Conservation (phyloP, 257 asterid genomes). For the Scutellaria minor region DNA sequence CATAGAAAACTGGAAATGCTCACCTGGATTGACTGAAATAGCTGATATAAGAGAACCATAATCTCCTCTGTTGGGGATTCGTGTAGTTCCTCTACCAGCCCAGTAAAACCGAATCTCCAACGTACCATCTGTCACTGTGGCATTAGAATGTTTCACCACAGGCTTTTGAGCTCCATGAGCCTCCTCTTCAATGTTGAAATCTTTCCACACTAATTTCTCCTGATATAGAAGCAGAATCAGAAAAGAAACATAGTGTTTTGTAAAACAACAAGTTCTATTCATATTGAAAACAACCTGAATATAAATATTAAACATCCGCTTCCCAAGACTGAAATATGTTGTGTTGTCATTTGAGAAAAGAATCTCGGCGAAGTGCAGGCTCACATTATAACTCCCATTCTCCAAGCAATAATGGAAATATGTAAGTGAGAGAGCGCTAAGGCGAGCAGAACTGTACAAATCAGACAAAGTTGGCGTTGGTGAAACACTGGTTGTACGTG, state of each 20-base stretch:
- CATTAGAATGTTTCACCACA: slow-evolving; percentile 51
- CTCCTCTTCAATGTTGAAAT: slow-evolving; percentile 72
- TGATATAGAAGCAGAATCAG: slow-evolving; percentile 43
- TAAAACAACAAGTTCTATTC: slow-evolving; percentile 4
- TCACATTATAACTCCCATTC: slow-evolving; percentile 76
- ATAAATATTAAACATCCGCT: slow-evolving; percentile 70
- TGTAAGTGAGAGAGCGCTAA: slow-evolving; percentile 76
- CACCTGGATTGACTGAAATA: slow-evolving; percentile 76
- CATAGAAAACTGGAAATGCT: slow-evolving; percentile 36
- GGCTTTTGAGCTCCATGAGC: slow-evolving; percentile 73
- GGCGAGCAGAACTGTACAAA: slow-evolving; percentile 74
- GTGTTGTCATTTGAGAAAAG: slow-evolving; percentile 64
- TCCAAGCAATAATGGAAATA: slow-evolving; percentile 85
- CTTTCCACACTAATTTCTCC: slow-evolving; percentile 64
- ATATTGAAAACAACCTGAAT: slow-evolving; percentile 64
- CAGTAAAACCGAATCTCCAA: slow-evolving; percentile 83
- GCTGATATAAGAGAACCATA: slow-evolving; percentile 91
- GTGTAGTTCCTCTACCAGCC: slow-evolving; percentile 83
- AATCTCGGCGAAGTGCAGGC: slow-evolving; percentile 80
- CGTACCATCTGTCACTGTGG: slow-evolving; percentile 57
- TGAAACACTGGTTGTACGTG: slow-evolving; percentile 46
- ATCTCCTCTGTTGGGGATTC: slow-evolving; percentile 76
- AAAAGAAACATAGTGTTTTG: slow-evolving; percentile 23
- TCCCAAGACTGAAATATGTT: slow-evolving; percentile 74
- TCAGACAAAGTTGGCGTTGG: slow-evolving; percentile 51